phyloP scores from a whole-genome alignment of 306 rosid species.

The Trifolium fragiferum region DNA sequence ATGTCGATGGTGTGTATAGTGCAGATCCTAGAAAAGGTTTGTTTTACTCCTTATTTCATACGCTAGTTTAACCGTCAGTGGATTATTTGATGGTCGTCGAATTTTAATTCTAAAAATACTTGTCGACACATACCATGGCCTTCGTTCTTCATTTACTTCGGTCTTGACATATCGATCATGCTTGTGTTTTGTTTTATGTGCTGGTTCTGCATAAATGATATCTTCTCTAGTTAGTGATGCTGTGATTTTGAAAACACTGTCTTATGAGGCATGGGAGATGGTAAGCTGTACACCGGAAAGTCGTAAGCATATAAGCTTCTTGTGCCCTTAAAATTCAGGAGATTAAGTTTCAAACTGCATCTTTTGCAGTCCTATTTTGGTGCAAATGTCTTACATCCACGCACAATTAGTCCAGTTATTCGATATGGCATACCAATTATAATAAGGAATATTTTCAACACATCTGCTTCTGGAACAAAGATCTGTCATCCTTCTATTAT shows the following conservation, averaged over 20 bases:
- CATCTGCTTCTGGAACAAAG: conserved; percentile 87
- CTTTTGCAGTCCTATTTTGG: conserved; percentile 93
- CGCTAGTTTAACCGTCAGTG: conserved; percentile 24
- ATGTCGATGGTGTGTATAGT: conserved; percentile 96
- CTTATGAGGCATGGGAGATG: conserved; percentile 99
- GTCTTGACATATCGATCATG: not conserved
- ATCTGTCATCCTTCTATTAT: conserved; percentile 64
- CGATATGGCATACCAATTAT: conserved; percentile 81
- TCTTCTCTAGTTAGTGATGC: conserved; percentile 89
- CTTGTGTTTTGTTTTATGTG: conserved; percentile 29
- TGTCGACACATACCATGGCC: not conserved
- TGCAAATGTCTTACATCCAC: conserved; percentile 98
- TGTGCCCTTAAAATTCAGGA: conserved; percentile 32
- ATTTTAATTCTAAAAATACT: not conserved
- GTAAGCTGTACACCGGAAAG: conserved; percentile 51
- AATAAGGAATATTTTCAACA: conserved; percentile 90
- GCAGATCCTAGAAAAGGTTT: conserved; percentile 98
- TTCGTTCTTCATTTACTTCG: conserved; percentile 2
- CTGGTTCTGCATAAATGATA: conserved; percentile 32
- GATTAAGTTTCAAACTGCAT: conserved; percentile 43
- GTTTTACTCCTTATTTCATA: conserved; percentile 37
- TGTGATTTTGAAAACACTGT: conserved; percentile 82
- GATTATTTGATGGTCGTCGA: not conserved
- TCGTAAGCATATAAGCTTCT: conserved; percentile 20
- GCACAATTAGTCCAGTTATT: conserved; percentile 95